Conservation (phyloP, 2,329 filamentous ascomycete genomes). For the Aspergillus fijiensis region DNA sequence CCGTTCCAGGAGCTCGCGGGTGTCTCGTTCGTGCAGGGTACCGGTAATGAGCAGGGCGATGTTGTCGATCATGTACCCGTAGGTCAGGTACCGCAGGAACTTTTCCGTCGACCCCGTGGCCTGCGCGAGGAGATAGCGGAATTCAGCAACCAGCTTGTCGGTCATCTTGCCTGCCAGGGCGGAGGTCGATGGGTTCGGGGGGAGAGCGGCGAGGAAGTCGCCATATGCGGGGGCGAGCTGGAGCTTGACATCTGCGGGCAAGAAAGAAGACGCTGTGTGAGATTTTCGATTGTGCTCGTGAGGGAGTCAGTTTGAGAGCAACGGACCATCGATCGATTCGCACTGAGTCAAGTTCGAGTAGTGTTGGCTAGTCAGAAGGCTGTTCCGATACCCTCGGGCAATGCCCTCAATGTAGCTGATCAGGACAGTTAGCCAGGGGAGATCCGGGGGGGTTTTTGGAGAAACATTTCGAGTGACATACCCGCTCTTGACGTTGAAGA, state of each 20-base stretch:
- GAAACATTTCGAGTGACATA: slow-evolving; percentile 45
- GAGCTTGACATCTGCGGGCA: slow-evolving; percentile 80
- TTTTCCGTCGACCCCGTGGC: slow-evolving; percentile 85
- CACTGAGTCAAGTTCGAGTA: slow-evolving; percentile 97
- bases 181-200: slow-evolving; percentile 95
- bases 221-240: slow-evolving; percentile 96
- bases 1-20: slow-evolving; percentile 87
- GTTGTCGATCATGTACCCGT: slow-evolving; percentile 99
- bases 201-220: slow-evolving; percentile 90
- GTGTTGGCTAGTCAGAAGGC: slow-evolving; percentile 77
- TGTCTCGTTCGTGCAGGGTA: slow-evolving; percentile 95
- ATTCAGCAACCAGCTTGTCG: slow-evolving; percentile 96
- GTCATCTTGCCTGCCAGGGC: slow-evolving; percentile 92
- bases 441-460: background rate
- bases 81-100: slow-evolving; percentile 98
- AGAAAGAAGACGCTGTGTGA: background rate
- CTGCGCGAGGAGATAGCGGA: slow-evolving; percentile 93
- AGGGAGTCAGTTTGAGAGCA: background rate
- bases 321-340: slow-evolving; percentile 89
- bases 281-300: slow-evolving; percentile 2
- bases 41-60: slow-evolving; percentile 96
- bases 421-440: background rate
- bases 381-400: slow-evolving; percentile 93
- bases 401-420: slow-evolving; percentile 95
- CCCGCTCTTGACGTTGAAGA: slow-evolving; percentile 94